Evolutionary conservation across 2,329 filamentous ascomycete species (phyloP).

Genomic region (Monosporascus sp.): DNA sequence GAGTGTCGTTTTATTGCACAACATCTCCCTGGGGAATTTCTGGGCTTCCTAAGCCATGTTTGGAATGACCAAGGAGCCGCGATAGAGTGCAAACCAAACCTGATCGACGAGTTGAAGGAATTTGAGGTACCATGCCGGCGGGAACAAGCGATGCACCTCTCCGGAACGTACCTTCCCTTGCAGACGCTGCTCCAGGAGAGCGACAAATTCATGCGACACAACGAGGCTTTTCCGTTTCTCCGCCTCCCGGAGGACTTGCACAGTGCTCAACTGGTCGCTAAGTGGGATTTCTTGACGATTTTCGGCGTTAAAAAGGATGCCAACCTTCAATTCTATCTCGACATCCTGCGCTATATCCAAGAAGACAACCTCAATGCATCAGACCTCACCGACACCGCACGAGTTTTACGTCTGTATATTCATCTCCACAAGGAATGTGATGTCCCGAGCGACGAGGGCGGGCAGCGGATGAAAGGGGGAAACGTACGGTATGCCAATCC

Average conservation of each 20-base stretch:
- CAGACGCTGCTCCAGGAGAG: not conserved
- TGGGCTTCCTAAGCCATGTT: slow-evolving; percentile 1
- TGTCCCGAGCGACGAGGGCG: too few relatives aligned
- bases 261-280: not conserved
- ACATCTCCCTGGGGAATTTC: slow-evolving; percentile 1
- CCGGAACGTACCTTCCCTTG: slow-evolving; percentile 3
- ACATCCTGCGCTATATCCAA: not conserved
- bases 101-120: too few relatives aligned
- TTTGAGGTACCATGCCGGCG: too few relatives aligned
- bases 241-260: not conserved
- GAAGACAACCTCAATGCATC: not conserved
- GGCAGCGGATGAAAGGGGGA: too few relatives aligned
- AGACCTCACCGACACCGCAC: not conserved
- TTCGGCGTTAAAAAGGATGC: not conserved
- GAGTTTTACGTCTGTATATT: not conserved
- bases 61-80: too few relatives aligned
- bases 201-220: not conserved
- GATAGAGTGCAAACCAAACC: too few relatives aligned
- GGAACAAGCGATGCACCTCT: too few relatives aligned
- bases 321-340: not conserved
- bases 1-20: slow-evolving; percentile 6
- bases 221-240: slow-evolving; percentile 1
- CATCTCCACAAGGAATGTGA: not conserved
- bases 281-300: not conserved
- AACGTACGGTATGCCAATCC: too few relatives aligned